Percentiles rank a stretch among this genome's conserved stretches.
phyloP scores from a whole-genome alignment of 2,329 filamentous ascomycete species.

The Diplocarpon rosae region DNA sequence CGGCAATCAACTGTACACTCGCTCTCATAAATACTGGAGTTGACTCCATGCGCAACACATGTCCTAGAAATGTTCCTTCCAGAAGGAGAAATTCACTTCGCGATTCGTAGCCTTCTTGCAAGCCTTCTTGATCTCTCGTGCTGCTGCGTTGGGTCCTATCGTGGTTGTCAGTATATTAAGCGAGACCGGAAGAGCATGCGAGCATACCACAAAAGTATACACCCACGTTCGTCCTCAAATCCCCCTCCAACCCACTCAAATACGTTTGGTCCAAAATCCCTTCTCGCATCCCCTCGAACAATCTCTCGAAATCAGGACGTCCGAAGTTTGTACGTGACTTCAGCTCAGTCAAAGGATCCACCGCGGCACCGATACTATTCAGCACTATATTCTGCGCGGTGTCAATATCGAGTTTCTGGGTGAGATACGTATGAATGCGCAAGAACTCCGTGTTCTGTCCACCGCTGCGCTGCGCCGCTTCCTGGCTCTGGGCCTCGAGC shows the following conservation, averaged over 20 bases:
- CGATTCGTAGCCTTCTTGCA: conserved; percentile 60
- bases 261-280: conserved; percentile 81
- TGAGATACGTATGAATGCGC: conserved; percentile 96
- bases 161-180: conserved; percentile 6
- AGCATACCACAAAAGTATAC: conserved; percentile 93
- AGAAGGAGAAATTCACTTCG: conserved; percentile 91
- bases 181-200: not conserved
- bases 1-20: conserved; percentile 5
- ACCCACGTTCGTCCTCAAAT: conserved; percentile 73
- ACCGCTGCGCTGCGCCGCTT: conserved; percentile 55
- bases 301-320: conserved; percentile 72
- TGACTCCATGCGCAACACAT: not conserved
- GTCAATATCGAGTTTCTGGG: conserved; percentile 82
- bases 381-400: conserved; percentile 94
- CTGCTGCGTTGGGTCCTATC: conserved; percentile 35
- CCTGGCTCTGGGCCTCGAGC: conserved; percentile 73
- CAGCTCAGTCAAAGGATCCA: conserved; percentile 87
- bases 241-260: conserved; percentile 68
- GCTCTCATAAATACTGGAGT: not conserved
- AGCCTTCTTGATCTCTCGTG: conserved; percentile 75
- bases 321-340: conserved; percentile 89
- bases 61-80: conserved; percentile 82
- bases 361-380: conserved; percentile 79
- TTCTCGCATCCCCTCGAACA: conserved; percentile 77
- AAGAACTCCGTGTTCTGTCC: conserved; percentile 72